Percentiles rank a stretch among this genome's conserved stretches.
Evolutionary conservation across 2,329 filamentous ascomycete genomes (phyloP).

Genomic region (Aureobasidium melanogenum): DNA sequence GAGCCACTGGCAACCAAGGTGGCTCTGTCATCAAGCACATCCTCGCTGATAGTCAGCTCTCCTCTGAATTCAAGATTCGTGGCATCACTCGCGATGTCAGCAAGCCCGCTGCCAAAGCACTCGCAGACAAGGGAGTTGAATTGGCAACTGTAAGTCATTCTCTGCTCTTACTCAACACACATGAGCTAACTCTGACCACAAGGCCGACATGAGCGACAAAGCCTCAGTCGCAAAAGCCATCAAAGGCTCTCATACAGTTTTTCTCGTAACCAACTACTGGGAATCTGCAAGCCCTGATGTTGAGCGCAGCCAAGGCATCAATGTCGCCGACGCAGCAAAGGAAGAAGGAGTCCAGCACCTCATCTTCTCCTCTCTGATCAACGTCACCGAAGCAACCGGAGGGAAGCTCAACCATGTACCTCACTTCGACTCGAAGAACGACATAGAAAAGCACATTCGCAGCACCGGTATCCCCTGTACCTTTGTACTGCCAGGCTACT

Average conservation of each 20-base stretch:
- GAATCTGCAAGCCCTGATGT: conserved; percentile 26
- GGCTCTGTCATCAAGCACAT: conserved; percentile 43
- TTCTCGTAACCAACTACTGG: conserved; percentile 46
- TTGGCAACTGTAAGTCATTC: conserved; percentile 28
- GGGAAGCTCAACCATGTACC: conserved; percentile 25
- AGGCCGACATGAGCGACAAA: conserved; percentile 44
- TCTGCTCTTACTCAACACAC: background rate
- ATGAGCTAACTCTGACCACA: background rate
- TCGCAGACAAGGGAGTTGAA: conserved; percentile 41
- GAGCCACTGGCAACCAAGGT: conserved; percentile 53
- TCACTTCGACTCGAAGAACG: conserved; percentile 32
- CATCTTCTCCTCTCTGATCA: conserved; percentile 29
- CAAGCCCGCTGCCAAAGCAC: conserved; percentile 36
- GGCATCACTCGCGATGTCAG: conserved; percentile 45
- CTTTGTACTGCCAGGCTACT: conserved; percentile 21
- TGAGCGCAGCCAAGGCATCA: conserved; percentile 26
- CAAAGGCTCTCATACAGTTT: conserved; percentile 41
- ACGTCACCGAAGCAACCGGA: conserved; percentile 22
- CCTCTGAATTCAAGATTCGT: conserved; percentile 43
- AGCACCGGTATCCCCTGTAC: conserved; percentile 19
- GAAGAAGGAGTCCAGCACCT: conserved; percentile 28
- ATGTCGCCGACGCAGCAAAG: conserved; percentile 25
- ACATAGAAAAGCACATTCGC: conserved; percentile 25
- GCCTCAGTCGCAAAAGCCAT: conserved; percentile 38
- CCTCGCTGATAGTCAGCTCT: conserved; percentile 35